Evolutionary conservation across 345 rosid genomes (phyloP).

Genomic region (Eucalyptus pauciflora): DNA sequence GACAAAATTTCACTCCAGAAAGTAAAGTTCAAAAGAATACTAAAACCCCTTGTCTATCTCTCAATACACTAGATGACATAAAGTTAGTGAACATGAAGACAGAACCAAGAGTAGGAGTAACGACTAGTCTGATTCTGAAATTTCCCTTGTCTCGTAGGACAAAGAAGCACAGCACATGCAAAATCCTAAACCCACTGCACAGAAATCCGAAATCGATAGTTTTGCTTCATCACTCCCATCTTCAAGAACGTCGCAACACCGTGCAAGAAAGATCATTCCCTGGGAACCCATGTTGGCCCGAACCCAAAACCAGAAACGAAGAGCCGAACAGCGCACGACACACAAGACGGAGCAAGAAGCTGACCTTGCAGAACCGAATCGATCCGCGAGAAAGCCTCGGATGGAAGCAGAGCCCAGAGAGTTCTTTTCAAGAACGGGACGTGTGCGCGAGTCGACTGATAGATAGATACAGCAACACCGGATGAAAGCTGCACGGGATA

Average conservation of each 20-base stretch:
- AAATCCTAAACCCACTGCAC: not conserved
- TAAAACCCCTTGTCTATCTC: not conserved
- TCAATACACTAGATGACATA: not conserved
- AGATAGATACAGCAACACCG: not conserved
- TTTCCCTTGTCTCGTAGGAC: not conserved
- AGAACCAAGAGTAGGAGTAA: not conserved
- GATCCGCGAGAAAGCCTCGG: not conserved
- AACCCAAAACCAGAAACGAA: not conserved
- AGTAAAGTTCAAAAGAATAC: not conserved
- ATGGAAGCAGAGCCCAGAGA: not conserved
- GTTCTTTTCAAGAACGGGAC: not conserved
- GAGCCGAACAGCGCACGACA: not conserved
- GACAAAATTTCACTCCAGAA: not conserved
- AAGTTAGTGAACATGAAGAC: not conserved
- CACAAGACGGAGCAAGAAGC: not conserved
- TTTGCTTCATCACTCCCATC: not conserved
- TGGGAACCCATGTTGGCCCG: not conserved
- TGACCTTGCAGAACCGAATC: not conserved
- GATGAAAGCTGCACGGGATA: not conserved
- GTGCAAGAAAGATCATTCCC: not conserved
- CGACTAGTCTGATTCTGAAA: not conserved
- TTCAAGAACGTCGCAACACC: not conserved
- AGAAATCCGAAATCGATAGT: not conserved
- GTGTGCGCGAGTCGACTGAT: not conserved
- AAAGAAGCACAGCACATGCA: not conserved